Evolutionary conservation across 148 eudicot species (phyloP).

Genomic region (Camellia granthamiana): DNA sequence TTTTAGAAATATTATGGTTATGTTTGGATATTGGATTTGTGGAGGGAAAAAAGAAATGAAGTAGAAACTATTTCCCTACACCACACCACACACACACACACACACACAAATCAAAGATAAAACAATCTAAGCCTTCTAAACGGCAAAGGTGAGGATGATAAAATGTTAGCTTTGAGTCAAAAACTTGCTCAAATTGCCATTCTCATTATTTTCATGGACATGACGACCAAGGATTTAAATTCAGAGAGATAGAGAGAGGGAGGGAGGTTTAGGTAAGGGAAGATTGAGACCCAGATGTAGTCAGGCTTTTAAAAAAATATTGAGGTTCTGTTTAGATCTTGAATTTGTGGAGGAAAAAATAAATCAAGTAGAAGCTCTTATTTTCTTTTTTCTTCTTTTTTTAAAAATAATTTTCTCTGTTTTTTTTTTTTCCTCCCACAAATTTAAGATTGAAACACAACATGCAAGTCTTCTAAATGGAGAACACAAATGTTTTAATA

Average conservation of each 20-base stretch:
- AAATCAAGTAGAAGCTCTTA: not conserved
- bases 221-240: not conserved
- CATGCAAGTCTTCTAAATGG: not conserved
- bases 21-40: too few species aligned
- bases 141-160: constrained; percentile 64
- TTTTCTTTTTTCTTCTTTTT: not conserved
- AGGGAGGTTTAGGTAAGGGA: too few species aligned
- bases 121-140: constrained; percentile 41
- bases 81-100: too few species aligned
- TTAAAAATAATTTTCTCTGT: not conserved
- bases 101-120: too few species aligned
- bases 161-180: not conserved
- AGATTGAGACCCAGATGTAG: too few species aligned
- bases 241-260: not conserved
- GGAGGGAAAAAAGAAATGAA: too few species aligned
- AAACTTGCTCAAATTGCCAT: not conserved
- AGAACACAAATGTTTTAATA: not conserved
- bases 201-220: not conserved
- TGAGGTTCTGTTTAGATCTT: too few species aligned
- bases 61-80: too few species aligned
- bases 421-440: not conserved
- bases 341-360: not conserved
- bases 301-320: too few species aligned
- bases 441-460: not conserved
- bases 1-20: too few species aligned